Evolutionary conservation across 169 alveolate species (phyloP).

Genomic region (Cytauxzoon felis): DNA sequence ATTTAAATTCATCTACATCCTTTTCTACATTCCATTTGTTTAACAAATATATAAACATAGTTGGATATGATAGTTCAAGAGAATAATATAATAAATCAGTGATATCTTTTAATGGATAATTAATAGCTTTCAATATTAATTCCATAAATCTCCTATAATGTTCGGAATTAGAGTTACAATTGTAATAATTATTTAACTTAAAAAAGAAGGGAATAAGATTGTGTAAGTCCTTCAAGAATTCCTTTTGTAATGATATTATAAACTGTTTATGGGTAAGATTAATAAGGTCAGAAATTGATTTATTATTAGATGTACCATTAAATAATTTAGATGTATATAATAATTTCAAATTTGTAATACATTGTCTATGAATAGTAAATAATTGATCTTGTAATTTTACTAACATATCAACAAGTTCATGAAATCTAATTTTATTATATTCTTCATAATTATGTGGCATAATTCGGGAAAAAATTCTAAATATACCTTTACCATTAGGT

Average conservation of each 20-base stretch:
- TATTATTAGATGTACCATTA: not conserved
- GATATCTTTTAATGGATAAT: not conserved
- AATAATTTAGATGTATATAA: slow-evolving; percentile 25
- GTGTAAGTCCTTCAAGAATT: not conserved
- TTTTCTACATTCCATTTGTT: slow-evolving; percentile 10
- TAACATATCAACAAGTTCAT: not conserved
- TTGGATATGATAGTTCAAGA: not conserved
- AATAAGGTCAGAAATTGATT: not conserved
- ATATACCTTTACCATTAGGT: not conserved
- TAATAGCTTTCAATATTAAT: not conserved
- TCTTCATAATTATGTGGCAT: not conserved
- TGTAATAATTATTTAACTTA: not conserved
- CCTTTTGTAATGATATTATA: not conserved
- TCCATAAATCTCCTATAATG: not conserved
- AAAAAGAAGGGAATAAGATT: slow-evolving; percentile 23
- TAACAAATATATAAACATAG: not conserved
- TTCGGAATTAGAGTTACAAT: not conserved
- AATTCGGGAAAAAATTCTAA: not conserved
- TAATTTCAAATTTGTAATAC: slow-evolving; percentile 15
- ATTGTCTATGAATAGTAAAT: not conserved
- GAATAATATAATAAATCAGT: not conserved
- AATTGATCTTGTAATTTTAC: not conserved
- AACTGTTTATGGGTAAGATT: slow-evolving; percentile 13
- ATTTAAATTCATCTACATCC: slow-evolving; percentile 36
- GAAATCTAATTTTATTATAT: not conserved